Percentiles rank a stretch among this genome's conserved stretches.
phyloP scores from a whole-genome alignment of 2,329 filamentous ascomycete species.

The Arachnopeziza araneosa region DNA sequence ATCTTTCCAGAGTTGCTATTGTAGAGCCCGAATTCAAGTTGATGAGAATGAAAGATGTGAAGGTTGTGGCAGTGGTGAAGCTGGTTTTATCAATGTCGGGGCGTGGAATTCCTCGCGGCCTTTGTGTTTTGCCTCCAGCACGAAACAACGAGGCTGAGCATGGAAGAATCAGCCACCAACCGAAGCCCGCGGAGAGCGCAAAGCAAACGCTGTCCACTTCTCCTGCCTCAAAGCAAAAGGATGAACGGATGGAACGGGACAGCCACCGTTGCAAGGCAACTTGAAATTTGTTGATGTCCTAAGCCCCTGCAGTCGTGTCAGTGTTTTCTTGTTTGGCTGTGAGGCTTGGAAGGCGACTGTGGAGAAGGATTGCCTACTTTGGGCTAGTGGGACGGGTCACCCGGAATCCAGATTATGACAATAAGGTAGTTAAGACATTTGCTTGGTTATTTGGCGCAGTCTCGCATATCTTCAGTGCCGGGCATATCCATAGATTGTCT shows the following conservation, averaged over 20 bases:
- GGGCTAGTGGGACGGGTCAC: neutral
- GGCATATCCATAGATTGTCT: too few relatives aligned
- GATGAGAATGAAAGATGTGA: neutral
- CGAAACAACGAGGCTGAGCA: neutral
- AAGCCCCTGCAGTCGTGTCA: neutral
- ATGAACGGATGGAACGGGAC: neutral
- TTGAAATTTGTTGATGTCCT: neutral
- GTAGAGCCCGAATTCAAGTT: neutral
- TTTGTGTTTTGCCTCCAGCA: neutral
- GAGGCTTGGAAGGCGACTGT: neutral
- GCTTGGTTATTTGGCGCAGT: too few relatives aligned
- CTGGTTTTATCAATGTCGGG: neutral
- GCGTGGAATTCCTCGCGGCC: neutral
- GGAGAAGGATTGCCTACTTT: neutral
- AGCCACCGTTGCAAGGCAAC: neutral
- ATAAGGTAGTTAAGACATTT: too few relatives aligned
- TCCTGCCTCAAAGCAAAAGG: too few relatives aligned
- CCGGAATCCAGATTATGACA: neutral
- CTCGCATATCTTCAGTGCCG: too few relatives aligned
- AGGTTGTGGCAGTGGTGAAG: neutral
- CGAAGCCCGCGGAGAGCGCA: neutral
- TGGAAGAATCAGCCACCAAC: neutral
- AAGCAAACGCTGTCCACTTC: too few relatives aligned
- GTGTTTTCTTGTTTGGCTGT: neutral
- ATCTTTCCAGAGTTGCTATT: conserved; percentile 2